Conservation (phyloP, 2,329 filamentous ascomycete species). For the Diaporthe batatas region DNA sequence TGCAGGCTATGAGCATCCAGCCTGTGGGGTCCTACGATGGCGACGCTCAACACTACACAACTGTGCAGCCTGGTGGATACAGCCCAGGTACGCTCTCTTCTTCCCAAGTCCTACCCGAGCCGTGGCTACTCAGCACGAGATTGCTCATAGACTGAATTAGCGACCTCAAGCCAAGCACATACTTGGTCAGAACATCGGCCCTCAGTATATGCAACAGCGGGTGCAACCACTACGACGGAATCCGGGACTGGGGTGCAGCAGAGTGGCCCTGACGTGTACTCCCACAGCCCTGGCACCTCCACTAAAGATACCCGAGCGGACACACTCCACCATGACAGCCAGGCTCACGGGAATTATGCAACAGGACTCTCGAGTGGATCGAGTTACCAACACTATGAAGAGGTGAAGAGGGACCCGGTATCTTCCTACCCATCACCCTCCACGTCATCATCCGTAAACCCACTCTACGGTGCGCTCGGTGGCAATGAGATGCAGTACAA, state of each 20-base stretch:
- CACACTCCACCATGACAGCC: background rate
- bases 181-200: constrained; percentile 23
- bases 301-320: background rate
- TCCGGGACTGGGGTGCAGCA: constrained; percentile 7
- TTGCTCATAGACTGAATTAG: background rate
- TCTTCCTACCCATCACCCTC: background rate
- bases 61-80: constrained; percentile 8
- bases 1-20: constrained; percentile 33
- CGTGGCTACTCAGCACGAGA: background rate
- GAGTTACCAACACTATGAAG: constrained; percentile 16
- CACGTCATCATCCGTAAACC: background rate
- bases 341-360: background rate
- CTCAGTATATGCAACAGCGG: background rate
- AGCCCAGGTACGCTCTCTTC: constrained; percentile 13
- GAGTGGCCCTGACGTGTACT: constrained; percentile 9
- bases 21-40: constrained; percentile 27
- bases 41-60: constrained; percentile 11
- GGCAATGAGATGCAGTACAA: constrained; percentile 6
- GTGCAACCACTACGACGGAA: background rate
- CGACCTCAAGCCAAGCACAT: background rate
- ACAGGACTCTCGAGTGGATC: background rate
- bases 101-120: background rate
- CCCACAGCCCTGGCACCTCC: background rate
- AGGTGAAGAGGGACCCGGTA: background rate
- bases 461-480: constrained; percentile 1